Evolutionary conservation across 495 filamentous ascomycete genomes (phyloP), one percentile per base, ranked within the genome.

Genomic region (Jackrogersella multiformis): DNA sequence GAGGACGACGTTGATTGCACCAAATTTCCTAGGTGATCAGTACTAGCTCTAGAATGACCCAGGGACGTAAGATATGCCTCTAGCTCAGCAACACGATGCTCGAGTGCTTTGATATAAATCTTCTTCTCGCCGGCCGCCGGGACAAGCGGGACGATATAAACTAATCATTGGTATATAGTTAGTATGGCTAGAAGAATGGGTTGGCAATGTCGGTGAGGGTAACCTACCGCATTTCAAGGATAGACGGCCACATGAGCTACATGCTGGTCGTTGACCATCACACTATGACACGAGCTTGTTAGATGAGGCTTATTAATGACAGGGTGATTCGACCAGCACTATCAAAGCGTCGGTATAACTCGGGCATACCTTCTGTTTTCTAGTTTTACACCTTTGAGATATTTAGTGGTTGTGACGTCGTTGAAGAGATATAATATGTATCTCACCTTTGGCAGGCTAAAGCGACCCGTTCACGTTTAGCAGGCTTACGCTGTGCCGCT

Each of bases 81-180:
- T 24, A 76, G 55, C 48, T 76, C 73, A 2, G 74, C 70, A 15
- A 76, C 49, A 24, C 74, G 74, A 16, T 75, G 64, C 51, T 76
- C 74, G 1, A 76, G 64, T 18, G 74, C 74, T 32, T 72, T 76
- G 63, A 76, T 75, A 51, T 76, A 76, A 5, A 75, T 48, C 24
- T 75, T 75, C 54, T 70, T 71, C 44, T 76, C 72, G 1, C 73
- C 68, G 1, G 74, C 67, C 10, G 71, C 68, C 6, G 68, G 72
- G 21, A 73, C 62, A 10, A 70, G 66, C 1, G 73, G 73, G 9
- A 74, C 67, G 26, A 75, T 61, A 26, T 76, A 76, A 10, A 70
- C 71, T 73, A 18, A 26, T 36, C 18, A 21, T 10, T 1, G 5
- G 35, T 26, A 5, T n/a, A n/a, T 16, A 8, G 38, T 66, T 53